Evolutionary conservation across 2,329 filamentous ascomycete species (phyloP).

Genomic region (Neoascochyta sp.): DNA sequence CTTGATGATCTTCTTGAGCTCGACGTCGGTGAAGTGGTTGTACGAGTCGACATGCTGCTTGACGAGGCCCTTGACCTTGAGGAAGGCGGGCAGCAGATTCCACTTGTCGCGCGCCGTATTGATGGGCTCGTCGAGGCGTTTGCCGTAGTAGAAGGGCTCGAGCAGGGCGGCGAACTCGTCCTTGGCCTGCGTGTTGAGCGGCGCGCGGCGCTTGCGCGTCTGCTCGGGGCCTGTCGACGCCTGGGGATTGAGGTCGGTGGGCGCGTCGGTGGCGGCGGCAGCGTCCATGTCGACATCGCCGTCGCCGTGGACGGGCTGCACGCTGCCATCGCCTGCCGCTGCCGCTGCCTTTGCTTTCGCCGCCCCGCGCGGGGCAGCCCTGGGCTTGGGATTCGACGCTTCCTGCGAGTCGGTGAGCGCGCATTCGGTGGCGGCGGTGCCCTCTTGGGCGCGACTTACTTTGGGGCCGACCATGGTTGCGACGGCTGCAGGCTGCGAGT

Average conservation of each 20-base stretch:
- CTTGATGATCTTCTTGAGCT: conserved; percentile 94
- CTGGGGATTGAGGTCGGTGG: conserved; percentile 15
- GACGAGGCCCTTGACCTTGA: conserved; percentile 94
- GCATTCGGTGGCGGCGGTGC: too few species aligned
- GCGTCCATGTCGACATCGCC: too few species aligned
- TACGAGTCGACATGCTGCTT: conserved; percentile 99
- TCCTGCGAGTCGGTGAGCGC: conserved; percentile 23
- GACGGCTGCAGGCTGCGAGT: too few species aligned
- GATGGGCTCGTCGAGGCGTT: conserved; percentile 65
- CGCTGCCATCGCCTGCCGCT: conserved; percentile 8
- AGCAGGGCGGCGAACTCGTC: conserved; percentile 61
- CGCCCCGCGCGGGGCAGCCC: conserved; percentile 33
- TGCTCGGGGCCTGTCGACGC: conserved; percentile 22
- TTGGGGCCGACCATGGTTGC: conserved; percentile 33
- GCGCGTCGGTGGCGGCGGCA: conserved; percentile 5
- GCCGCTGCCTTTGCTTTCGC: conserved; percentile 20
- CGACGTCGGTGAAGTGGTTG: conserved; percentile 96
- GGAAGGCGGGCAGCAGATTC: conserved; percentile 92
- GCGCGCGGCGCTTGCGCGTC: conserved; percentile 27
- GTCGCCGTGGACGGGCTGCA: conserved; percentile 5
- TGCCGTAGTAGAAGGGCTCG: conserved; percentile 67
- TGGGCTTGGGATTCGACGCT: conserved; percentile 22
- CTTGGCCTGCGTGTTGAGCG: conserved; percentile 30
- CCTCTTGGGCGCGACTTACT: conserved; percentile 14
- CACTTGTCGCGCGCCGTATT: conserved; percentile 83